Evolutionary conservation across 2,329 filamentous ascomycete species (phyloP).

Genomic region (Fusarium xylarioides): DNA sequence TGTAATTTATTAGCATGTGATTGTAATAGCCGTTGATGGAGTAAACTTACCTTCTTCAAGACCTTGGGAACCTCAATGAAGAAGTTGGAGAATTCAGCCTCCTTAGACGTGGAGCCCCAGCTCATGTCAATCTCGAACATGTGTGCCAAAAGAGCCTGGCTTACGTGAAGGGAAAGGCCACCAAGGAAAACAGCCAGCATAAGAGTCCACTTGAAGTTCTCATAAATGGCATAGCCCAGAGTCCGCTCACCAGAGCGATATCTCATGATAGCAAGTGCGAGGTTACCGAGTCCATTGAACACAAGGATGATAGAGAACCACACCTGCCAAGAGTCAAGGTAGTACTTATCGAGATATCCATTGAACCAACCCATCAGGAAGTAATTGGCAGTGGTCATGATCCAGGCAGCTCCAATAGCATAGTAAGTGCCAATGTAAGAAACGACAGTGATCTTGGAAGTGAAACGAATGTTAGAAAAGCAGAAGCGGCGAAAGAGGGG

Average conservation of each 20-base stretch:
- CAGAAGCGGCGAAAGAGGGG: slow-evolving; percentile 80
- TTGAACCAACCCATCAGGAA: slow-evolving; percentile 81
- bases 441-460: slow-evolving; percentile 78
- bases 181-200: slow-evolving; percentile 84
- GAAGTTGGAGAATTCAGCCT: slow-evolving; percentile 83
- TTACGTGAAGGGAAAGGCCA: slow-evolving; percentile 82
- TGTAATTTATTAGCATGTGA: slow-evolving; percentile 26
- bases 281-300: slow-evolving; percentile 78
- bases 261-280: slow-evolving; percentile 76
- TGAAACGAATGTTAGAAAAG: slow-evolving; percentile 76
- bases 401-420: slow-evolving; percentile 79
- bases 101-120: slow-evolving; percentile 87
- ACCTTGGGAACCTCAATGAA: slow-evolving; percentile 86
- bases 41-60: slow-evolving; percentile 73
- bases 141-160: slow-evolving; percentile 80
- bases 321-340: slow-evolving; percentile 80
- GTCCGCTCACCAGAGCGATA: slow-evolving; percentile 74
- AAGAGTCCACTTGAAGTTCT: slow-evolving; percentile 79
- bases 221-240: slow-evolving; percentile 64
- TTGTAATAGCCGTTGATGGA: slow-evolving; percentile 45
- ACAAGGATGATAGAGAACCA: slow-evolving; percentile 84
- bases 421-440: slow-evolving; percentile 85
- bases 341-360: slow-evolving; percentile 81
- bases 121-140: slow-evolving; percentile 88
- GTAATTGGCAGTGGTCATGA: slow-evolving; percentile 78